phyloP scores from a whole-genome alignment of 2,329 filamentous ascomycete species.

The Biscogniauxia marginata region DNA sequence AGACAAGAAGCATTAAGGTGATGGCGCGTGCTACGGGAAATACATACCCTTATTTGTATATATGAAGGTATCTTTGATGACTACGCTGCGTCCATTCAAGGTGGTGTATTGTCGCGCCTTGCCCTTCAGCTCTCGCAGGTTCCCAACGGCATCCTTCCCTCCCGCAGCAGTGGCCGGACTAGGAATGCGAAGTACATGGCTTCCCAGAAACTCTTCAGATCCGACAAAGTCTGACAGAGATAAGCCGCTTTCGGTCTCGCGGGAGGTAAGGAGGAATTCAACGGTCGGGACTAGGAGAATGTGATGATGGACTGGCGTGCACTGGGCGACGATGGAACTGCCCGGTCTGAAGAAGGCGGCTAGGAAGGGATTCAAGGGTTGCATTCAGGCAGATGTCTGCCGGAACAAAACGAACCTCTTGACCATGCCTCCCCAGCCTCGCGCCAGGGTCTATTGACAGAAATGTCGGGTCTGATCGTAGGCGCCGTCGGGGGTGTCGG shows the following conservation, averaged over 20 bases:
- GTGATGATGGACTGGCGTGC: conserved; percentile 86
- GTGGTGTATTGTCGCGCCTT: conserved; percentile 96
- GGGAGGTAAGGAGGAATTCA: conserved; percentile 82
- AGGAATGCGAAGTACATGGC: conserved; percentile 90
- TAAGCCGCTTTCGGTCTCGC: conserved; percentile 81
- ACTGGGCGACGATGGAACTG: conserved; percentile 88
- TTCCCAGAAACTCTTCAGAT: conserved; percentile 92
- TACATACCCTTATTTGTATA: conserved; percentile 91
- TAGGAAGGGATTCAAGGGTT: conserved; percentile 98
- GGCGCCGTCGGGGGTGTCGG: neutral
- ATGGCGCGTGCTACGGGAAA: conserved; percentile 2
- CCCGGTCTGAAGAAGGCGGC: conserved; percentile 87
- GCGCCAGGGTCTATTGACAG: conserved; percentile 7
- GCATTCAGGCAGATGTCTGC: conserved; percentile 68
- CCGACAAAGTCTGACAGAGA: conserved; percentile 76
- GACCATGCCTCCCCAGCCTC: conserved; percentile 21
- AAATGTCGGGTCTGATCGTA: neutral
- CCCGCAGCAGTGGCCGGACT: conserved; percentile 47
- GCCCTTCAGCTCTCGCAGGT: conserved; percentile 79
- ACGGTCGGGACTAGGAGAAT: conserved; percentile 91
- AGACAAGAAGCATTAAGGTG: conserved; percentile 22
- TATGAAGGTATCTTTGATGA: conserved; percentile 88
- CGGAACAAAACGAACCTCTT: conserved; percentile 8
- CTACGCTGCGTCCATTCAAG: conserved; percentile 86
- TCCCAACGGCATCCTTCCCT: conserved; percentile 58